These are phyloP conservation scores for Tylopilus sp. DNA, from an alignment of 768 basidiomycete species.

Conservation along the genomic window DNA sequence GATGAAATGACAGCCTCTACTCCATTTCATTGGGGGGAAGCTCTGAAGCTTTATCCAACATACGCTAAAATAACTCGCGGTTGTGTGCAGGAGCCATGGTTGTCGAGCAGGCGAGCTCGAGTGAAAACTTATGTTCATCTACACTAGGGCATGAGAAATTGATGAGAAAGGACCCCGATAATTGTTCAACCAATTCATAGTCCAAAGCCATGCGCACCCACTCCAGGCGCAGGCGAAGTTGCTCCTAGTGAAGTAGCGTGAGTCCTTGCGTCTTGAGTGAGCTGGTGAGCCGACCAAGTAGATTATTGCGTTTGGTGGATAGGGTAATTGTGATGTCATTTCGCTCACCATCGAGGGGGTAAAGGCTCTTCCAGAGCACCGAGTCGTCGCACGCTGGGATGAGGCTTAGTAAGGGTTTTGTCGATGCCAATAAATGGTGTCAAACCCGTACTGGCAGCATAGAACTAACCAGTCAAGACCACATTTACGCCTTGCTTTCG, in stretches of 20 bases:
- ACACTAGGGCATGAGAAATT: not conserved
- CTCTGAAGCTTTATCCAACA: slow-evolving; percentile 22
- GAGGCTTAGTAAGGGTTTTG: slow-evolving; percentile 39
- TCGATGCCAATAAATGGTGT: too few species aligned
- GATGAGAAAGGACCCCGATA: not conserved
- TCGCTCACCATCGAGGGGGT: slow-evolving; percentile 70
- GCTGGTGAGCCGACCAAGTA: slow-evolving; percentile 72
- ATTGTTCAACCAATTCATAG: slow-evolving; percentile 46
- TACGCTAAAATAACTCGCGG: slow-evolving; percentile 47
- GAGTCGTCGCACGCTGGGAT: slow-evolving; percentile 71
- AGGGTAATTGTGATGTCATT: slow-evolving; percentile 49
- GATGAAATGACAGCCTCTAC: too few species aligned
- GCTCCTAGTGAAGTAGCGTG: slow-evolving; percentile 70
- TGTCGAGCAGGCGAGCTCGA: slow-evolving; percentile 72
- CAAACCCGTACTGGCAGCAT: slow-evolving; percentile 32
- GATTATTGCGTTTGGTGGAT: slow-evolving; percentile 66
- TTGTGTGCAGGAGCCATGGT: slow-evolving; percentile 67
- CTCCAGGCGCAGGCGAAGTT: slow-evolving; percentile 55
- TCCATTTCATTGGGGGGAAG: slow-evolving; percentile 21
- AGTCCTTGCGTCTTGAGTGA: slow-evolving; percentile 47
- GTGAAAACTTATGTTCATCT: slow-evolving; percentile 76
- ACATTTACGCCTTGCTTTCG: slow-evolving; percentile 54
- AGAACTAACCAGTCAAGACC: slow-evolving; percentile 53
- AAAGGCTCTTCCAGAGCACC: slow-evolving; percentile 73
- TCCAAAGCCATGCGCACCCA: slow-evolving; percentile 65